Evolutionary conservation across 148 eudicot genomes (phyloP).

Genomic region (Rhododendron mucronatum): DNA sequence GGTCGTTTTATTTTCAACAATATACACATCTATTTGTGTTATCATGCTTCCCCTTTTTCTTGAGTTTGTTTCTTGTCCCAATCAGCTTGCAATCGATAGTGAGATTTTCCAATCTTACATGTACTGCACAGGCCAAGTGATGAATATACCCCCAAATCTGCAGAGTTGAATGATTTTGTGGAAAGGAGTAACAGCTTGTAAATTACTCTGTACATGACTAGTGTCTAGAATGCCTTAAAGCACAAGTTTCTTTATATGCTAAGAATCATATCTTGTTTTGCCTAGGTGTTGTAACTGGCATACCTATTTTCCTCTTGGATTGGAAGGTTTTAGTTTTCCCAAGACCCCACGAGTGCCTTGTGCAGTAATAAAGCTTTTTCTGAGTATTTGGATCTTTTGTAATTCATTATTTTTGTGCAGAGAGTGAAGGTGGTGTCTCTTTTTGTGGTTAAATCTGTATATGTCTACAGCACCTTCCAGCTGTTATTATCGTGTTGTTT

Average conservation of each 20-base stretch:
- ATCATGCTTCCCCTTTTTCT: background rate
- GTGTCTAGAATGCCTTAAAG: background rate
- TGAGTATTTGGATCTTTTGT: background rate
- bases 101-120: background rate
- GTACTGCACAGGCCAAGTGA: background rate
- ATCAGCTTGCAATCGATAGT: background rate
- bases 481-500: background rate
- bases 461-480: background rate
- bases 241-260: background rate
- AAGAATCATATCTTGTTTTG: background rate
- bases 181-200: background rate
- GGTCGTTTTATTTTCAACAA: background rate
- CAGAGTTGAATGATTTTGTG: background rate
- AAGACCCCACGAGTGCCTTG: background rate
- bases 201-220: background rate
- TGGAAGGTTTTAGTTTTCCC: background rate
- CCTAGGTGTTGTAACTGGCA: background rate
- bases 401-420: background rate
- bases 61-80: background rate
- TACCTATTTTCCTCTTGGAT: background rate
- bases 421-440: background rate
- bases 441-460: background rate
- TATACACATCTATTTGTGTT: background rate
- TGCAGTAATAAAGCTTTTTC: background rate
- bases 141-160: background rate